phyloP scores from a whole-genome alignment of 306 rosid species.

The Prosopis cineraria region DNA sequence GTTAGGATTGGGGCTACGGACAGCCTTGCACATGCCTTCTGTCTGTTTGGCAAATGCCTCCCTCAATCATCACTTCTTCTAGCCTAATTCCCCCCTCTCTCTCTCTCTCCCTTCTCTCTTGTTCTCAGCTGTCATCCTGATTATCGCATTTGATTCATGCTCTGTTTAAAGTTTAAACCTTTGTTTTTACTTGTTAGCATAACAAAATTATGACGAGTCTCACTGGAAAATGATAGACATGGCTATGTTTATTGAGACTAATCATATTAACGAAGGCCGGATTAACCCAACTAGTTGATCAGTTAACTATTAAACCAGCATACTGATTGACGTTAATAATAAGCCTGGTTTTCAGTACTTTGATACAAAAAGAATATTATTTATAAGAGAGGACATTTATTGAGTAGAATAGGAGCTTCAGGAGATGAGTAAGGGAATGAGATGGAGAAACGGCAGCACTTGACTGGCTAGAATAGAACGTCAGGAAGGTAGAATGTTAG shows the following conservation, averaged over 20 bases:
- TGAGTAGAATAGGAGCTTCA: too few relatives aligned
- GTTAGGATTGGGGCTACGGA: neutral
- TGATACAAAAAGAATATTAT: too few relatives aligned
- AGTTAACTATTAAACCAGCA: too few relatives aligned
- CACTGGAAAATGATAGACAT: too few relatives aligned
- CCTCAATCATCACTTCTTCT: neutral
- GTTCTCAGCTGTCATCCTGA: neutral
- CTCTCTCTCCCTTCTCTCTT: too few relatives aligned
- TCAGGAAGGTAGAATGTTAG: neutral
- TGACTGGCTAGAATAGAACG: neutral
- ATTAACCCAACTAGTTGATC: too few relatives aligned
- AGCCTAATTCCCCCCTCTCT: neutral
- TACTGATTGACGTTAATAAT: too few relatives aligned
- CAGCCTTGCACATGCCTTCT: constrained; percentile 1
- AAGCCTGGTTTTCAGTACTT: too few relatives aligned
- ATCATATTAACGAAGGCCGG: too few relatives aligned
- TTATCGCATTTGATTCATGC: neutral
- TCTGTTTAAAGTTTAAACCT: neutral
- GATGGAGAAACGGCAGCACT: neutral
- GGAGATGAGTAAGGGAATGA: neutral
- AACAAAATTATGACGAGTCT: too few relatives aligned
- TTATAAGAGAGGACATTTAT: too few relatives aligned
- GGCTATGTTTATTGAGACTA: too few relatives aligned
- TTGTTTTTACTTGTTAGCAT: neutral
- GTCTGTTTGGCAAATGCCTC: neutral